Conservation (phyloP, 1,284 basidiomycete species). For the Albatrellus sp. region DNA sequence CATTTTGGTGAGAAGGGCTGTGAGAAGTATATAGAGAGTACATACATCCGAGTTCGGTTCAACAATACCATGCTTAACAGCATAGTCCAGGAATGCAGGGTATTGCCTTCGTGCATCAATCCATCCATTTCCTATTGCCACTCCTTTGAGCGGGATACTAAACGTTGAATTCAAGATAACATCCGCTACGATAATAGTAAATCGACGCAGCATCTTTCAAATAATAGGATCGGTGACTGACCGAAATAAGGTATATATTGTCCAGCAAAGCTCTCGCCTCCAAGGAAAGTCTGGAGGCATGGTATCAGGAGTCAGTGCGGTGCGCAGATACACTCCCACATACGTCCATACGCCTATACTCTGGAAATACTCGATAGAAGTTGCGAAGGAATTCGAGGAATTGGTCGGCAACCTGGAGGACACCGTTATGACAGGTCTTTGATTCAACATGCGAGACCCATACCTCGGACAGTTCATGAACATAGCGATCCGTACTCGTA, state of each 20-base stretch:
- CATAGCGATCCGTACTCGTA: conserved; percentile 74
- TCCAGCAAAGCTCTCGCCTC: conserved; percentile 95
- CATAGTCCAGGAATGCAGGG: conserved; percentile 82
- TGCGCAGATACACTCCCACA: conserved; percentile 20
- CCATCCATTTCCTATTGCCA: conserved; percentile 96
- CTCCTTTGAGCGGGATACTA: conserved; percentile 55
- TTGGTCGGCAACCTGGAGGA: conserved; percentile 65
- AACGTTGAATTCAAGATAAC: conserved; percentile 60
- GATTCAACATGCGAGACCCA: conserved; percentile 8
- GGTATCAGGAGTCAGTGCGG: not conserved
- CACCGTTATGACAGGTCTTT: not conserved
- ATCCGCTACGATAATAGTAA: conserved; percentile 40
- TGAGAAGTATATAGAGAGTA: conserved; percentile 4
- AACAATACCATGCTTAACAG: conserved; percentile 69
- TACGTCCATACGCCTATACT: conserved; percentile 75
- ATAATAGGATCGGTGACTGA: conserved; percentile 18
- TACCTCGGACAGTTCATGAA: conserved; percentile 71
- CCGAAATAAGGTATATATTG: conserved; percentile 97
- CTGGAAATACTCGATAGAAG: conserved; percentile 88
- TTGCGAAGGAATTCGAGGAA: conserved; percentile 77
- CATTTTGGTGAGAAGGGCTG: conserved; percentile 1
- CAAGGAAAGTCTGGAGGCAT: conserved; percentile 67
- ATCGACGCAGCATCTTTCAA: not conserved
- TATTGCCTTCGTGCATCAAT: conserved; percentile 88
- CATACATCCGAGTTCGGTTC: conserved; percentile 60